Base-by-base conservation (phyloP, 176 grass and related monocot genomes). In the Alloteropsis semialata region DNA sequence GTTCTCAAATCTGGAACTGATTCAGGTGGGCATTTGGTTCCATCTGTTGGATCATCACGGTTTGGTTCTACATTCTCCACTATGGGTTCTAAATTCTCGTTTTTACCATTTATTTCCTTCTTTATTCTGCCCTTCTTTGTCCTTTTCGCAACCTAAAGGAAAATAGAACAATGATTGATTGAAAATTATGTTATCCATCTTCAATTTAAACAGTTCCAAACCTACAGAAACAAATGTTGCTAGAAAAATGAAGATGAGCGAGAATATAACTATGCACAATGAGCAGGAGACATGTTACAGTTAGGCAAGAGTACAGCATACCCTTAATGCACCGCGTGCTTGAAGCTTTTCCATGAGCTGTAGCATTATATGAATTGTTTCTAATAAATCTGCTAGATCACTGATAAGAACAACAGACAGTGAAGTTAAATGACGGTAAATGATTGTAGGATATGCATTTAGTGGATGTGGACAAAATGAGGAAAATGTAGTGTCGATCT, bases 341-440 rank as follows among this genome's bases (percentile, higher is more conserved):
- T 98, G 96, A 88, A 98, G 92, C 74, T 86, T 95, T 63, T 98
- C 96, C 96, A 95, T 95, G 78, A 98, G 96, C 46, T 92, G 90
- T 79, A 98, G 86, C 73, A 98, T 88, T 70, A 95, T 86, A 88
- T 98, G 92, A 72, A 95, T 90, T 80, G 92, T 91, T 91, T 95
- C 92, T 68, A 98, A 76, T 67, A 98, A 75, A 91, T 98, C 96
- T 21, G 72, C 93, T 79, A 98, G 92, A 93, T 94, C 90, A 90
- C 96, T 98, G 84, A 79, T 63, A 81, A 69, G 22, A 37, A 86
- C 37, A 87, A 42, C 22, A 86, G 30, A 73, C 41, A 81, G 65
- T 50, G 38, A 59, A 88, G 46, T 79, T 70, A 83, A 81, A 63
- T 45, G 57, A 46, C 15, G 33, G 78, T 48, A 49, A 39, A 49